Evolutionary conservation across 345 rosid species (phyloP), one percentile per base, ranked within the genome.

Genomic region (Sonneratia caseolaris): DNA sequence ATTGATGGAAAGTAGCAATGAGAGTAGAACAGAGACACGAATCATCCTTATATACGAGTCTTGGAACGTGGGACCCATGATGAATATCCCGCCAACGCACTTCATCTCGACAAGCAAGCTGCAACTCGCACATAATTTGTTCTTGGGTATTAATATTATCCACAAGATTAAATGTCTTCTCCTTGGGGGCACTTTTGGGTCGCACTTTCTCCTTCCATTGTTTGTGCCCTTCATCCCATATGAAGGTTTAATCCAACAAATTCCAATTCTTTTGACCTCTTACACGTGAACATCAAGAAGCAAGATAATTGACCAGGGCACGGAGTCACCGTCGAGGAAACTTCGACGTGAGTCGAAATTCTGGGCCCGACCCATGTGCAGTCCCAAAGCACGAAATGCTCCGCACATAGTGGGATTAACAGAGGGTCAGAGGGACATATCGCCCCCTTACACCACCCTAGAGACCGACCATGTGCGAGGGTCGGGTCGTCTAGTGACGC

Each of bases 1-100:
- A 42, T 74, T 73, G 37, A 70, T 68, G 71, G 37, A 70, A 51
- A 38, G 36, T 24, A 13, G 5, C 2, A 32, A 62, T 13, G 37
- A 36, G 12, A n/a, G 32, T 9, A 62, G 18, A 62, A 62, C 18
- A 27, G 19, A 42, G 38, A 35, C 6, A 6, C 32, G 48, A 22
- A 35, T 7, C 7, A 7, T 11, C 32, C 67, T 59, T 22, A 67
- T 35, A n/a, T 62, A 62, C 38, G 66, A 62, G 27, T 32, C 66
- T 62, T 62, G 38, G 19, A 62, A 22, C 2, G 19, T 9, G 38
- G 66, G 66, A 32, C 32, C 64, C 64, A 24, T 22, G 27, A 21
- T 5, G 32, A 24, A 36, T 22, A 59, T 59, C 64, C 3, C 11
- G 64, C 36, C 64, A 59, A 59, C 27, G 22, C 35, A 18, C 36